Evolutionary conservation across 371 early-diverging fungal genomes (phyloP).

Genomic region (Apophysomyces variabilis): DNA sequence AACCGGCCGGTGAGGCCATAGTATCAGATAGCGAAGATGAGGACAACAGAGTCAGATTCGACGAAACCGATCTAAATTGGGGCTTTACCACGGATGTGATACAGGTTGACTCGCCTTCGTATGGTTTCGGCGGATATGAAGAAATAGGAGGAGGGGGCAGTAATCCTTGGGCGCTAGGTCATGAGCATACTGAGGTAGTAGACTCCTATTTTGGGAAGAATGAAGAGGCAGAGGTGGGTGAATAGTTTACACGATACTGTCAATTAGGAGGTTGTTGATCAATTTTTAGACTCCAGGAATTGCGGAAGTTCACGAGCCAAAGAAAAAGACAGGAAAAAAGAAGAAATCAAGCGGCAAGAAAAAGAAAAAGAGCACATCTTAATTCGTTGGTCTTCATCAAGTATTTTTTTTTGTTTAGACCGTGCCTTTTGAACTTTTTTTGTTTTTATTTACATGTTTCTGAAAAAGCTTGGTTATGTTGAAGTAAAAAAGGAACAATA

Average conservation of each 20-base stretch:
- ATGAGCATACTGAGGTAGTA: background rate
- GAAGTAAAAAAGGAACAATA: background rate
- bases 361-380: conserved; percentile 1
- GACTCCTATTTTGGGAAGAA: background rate
- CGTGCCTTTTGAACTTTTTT: background rate
- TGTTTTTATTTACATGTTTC: conserved; percentile 4
- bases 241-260: background rate
- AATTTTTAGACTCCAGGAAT: background rate
- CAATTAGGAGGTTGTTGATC: background rate
- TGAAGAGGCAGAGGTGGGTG: background rate
- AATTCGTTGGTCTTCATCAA: background rate
- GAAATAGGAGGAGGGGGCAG: conserved; percentile 25
- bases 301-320: background rate
- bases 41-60: conserved; percentile 16
- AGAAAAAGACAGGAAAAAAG: conserved; percentile 1
- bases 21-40: conserved; percentile 35
- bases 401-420: background rate
- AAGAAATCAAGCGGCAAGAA: background rate
- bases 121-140: conserved; percentile 27
- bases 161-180: conserved; percentile 25
- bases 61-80: background rate
- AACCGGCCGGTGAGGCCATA: conserved; percentile 8
- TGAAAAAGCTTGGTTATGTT: background rate
- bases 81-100: background rate
- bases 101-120: conserved; percentile 4